Percentiles rank a stretch among this genome's conserved stretches.
phyloP scores from a whole-genome alignment of 768 basidiomycete genomes.

The Amanita thiersii region DNA sequence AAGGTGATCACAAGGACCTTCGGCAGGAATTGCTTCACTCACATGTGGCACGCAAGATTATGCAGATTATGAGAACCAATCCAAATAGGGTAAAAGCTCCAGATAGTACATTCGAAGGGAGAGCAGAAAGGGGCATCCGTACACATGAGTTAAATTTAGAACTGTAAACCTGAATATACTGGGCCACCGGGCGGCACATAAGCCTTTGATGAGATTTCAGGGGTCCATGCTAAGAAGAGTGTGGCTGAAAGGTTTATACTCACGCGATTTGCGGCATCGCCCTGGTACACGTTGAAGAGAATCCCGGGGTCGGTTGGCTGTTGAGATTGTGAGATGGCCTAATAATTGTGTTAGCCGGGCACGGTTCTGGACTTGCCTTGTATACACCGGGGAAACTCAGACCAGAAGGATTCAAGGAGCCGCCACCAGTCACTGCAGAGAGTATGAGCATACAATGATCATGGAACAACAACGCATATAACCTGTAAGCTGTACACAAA shows the following conservation, averaged over 20 bases:
- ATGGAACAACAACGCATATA: neutral
- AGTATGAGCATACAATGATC: neutral
- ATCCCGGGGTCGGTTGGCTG: conserved; percentile 28
- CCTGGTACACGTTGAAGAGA: conserved; percentile 26
- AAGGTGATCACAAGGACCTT: too few relatives aligned
- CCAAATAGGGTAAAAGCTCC: too few relatives aligned
- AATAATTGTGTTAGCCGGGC: too few relatives aligned
- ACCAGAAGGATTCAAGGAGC: conserved; percentile 25
- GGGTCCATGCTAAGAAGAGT: neutral
- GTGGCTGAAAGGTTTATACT: conserved; percentile 1
- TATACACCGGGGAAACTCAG: conserved; percentile 30
- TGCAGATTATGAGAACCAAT: too few relatives aligned
- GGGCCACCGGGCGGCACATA: conserved; percentile 25
- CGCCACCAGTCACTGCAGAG: conserved; percentile 24
- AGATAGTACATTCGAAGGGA: too few relatives aligned
- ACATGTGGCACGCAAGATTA: too few relatives aligned
- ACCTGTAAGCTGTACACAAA: conserved; percentile 29
- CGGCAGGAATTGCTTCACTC: too few relatives aligned
- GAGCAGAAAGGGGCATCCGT: too few relatives aligned
- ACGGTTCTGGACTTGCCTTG: conserved; percentile 14
- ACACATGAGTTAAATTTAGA: too few relatives aligned
- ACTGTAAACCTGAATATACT: conserved; percentile 24
- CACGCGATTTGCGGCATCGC: conserved; percentile 26
- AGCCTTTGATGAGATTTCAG: conserved; percentile 9
- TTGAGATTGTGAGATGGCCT: too few relatives aligned